Base-by-base conservation (phyloP, 2,329 filamentous ascomycete species). In the Grosmannia clavigera region DNA sequence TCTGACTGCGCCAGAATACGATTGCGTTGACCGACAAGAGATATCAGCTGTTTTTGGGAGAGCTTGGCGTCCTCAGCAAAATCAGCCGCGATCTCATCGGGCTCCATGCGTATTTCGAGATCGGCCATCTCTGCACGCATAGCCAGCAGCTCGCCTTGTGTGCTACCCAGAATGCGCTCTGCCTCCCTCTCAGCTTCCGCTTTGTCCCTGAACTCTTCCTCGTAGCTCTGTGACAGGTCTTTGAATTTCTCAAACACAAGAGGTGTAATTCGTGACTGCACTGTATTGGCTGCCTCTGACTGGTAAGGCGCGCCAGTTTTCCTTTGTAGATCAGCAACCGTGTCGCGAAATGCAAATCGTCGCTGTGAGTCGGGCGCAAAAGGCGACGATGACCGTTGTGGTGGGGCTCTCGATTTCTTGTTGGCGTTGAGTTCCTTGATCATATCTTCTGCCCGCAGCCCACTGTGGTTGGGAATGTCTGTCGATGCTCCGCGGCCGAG, bases 371-470 rank as follows among this genome's bases (percentile, higher is more conserved):
- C 84, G 64, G 77, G 81, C 66, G 79, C 84, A 75, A 79, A 90
- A 40, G 78, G 86, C 61, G 76, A 92, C 0, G 91, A 95, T 0
- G 91, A 95, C 7, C 88, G 79, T 62, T 89, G 83, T 14, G 85
- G 85, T 6, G 80, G 78, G 16, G 81, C 77, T 59, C 86, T 82
- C 57, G 86, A 81, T 63, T 87, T 83, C 72, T 84, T 79, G 1
- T 79, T 80, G 1, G 84, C 84, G 62, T 95, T 94, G 46, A 87
- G 71, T 62, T 85, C 80, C 68, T 88, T 85, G 66, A 96, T 90
- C 58, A 96, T 78, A 64, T 92, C 87, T 67, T 95, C 89, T 12
- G 91, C 91, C 1, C 89, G 88, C 63, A 95, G 81, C 33, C 91
- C 90, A 60, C 90, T 83, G 58, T 84, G 78, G 70, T 97, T 99